These are phyloP conservation scores for Naganishia liquefaciens DNA, from an alignment of 1,284 basidiomycete genomes.

Conservation along the genomic window DNA sequence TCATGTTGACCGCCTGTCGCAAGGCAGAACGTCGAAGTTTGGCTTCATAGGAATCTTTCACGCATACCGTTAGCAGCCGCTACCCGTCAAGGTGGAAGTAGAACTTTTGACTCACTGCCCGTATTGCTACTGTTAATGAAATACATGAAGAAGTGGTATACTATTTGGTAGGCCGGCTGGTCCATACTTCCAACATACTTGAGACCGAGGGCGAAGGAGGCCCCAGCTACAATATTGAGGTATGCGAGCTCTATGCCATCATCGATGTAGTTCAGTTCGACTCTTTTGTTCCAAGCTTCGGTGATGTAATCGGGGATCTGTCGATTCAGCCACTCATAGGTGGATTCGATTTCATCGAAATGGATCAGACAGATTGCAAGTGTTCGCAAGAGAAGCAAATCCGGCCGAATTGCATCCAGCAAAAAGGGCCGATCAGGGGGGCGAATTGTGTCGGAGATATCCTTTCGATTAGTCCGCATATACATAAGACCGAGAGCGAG, in stretches of 20 bases:
- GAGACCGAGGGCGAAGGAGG: slow-evolving; percentile 85
- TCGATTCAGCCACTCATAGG: slow-evolving; percentile 71
- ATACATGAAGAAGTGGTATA: slow-evolving; percentile 77
- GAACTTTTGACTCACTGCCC: slow-evolving; percentile 39
- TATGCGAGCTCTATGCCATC: slow-evolving; percentile 81
- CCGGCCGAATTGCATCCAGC: slow-evolving; percentile 83
- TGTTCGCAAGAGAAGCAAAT: slow-evolving; percentile 77
- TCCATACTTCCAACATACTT: slow-evolving; percentile 91
- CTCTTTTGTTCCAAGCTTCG: slow-evolving; percentile 59
- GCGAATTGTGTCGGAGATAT: slow-evolving; percentile 78
- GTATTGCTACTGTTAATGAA: slow-evolving; percentile 60
- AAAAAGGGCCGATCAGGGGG: slow-evolving; percentile 77
- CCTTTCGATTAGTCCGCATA: slow-evolving; percentile 75
- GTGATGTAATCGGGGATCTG: slow-evolving; percentile 74
- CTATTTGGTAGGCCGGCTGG: slow-evolving; percentile 77
- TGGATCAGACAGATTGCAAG: slow-evolving; percentile 79
- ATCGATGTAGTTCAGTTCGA: slow-evolving; percentile 56
- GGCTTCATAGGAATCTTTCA: slow-evolving; percentile 72
- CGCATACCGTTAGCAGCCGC: slow-evolving; percentile 59
- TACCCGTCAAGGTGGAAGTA: slow-evolving; percentile 43
- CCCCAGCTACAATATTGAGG: slow-evolving; percentile 83
- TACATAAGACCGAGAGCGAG: slow-evolving; percentile 91
- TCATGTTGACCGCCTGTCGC: slow-evolving; percentile 83
- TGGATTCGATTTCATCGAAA: slow-evolving; percentile 77
- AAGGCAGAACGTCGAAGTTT: slow-evolving; percentile 81